Base-by-base conservation (phyloP, 345 rosid genomes). In the Euphorbia peplus region DNA sequence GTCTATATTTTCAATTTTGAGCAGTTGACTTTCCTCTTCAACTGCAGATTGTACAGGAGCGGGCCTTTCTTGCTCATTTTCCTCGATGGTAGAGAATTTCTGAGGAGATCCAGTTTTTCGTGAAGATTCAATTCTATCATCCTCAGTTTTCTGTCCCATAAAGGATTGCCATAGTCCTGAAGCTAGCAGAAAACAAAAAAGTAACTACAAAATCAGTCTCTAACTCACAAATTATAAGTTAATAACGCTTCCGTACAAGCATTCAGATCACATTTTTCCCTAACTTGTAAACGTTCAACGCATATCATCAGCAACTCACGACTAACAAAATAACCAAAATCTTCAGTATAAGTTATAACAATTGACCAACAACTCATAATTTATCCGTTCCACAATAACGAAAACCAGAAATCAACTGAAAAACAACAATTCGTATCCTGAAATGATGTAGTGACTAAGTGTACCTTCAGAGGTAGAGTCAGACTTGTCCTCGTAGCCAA, bases 401-500 rank as follows among this genome's bases (percentile, higher is more conserved):
- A 53, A 53, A 53, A 21, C 2, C 12, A 53, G 12, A 53, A 4
- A 5, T 58, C 42, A 37, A 32, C 28, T 53, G 14, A 58, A 58
- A 58, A 58, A 58, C 62, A 58, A 21, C 4, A 18, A 16, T 8
- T 25, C 39, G n/a, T 15, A 18, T 32, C 12, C 22, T n/a, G 3
- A 58, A 19, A 19, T 2, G 21, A 60, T 60, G 48, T 19, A 60
- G 21, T n/a, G n/a, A n/a, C n/a, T n/a, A n/a, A n/a, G n/a, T 4
- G 63, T 59, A 88, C 99, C 99, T 90, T 90, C 92, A 42, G 66
- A 72, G 78, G 32, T 68, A 67, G 86, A 76, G 60, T 88, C 91
- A 1, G 89, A 46, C 68, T 95, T 90, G 67, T 95, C 97, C 60
- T 95, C 99, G 42, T 86, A 85, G 11, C 99, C 98, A 50, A 92